Evolutionary conservation across 129 eudicot genomes (phyloP), one percentile per base, ranked within the genome.

Genomic region (Lactuca saligna): DNA sequence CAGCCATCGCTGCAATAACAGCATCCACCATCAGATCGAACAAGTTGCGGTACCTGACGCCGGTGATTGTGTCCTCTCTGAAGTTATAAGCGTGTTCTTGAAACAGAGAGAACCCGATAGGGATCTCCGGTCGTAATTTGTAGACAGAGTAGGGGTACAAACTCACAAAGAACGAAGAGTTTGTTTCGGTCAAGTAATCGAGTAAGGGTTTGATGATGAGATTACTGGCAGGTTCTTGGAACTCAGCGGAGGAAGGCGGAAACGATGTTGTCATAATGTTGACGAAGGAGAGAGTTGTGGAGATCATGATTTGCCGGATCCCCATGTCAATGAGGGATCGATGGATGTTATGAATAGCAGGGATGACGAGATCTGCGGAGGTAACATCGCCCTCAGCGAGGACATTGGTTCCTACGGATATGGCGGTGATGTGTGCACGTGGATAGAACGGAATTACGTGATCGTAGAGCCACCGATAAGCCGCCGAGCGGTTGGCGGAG

Each of bases 191-290:
- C 13, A 92, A 60, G 55, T 88, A 81, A 17, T 86, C 75, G 8
- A 92, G 89, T 17, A 92, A 62, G 5, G 95, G 95, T 54, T 61
- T 76, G 57, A 92, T 82, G 59, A 92, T 17, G 15, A 84, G 34
- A 16, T 46, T 68, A 50, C 63, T 66, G 8, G 76, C 68, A 4
- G 96, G 95, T 12, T 84, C 87, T 9, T 63, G 82, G 54, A 92
- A 92, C 72, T 89, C 91, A 3, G 95, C 94, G 6, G 89, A 63
- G 8, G 98, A 92, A 7, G 98, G 98, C 4, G 98, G 98, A 63
- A 92, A 88, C 66, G 91, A 46, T 31, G 87, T 77, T 58, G 80
- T 77, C 71, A 92, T 77, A 57, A 81, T 62, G 76, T 70, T 69
- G 61, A 84, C 50, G 72, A 88, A 83, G 7, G 89, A 79, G 78